Evolutionary conservation across 2,329 filamentous ascomycete genomes (phyloP), one percentile per base, ranked within the genome.

Genomic region (Pseudocercospora musae): DNA sequence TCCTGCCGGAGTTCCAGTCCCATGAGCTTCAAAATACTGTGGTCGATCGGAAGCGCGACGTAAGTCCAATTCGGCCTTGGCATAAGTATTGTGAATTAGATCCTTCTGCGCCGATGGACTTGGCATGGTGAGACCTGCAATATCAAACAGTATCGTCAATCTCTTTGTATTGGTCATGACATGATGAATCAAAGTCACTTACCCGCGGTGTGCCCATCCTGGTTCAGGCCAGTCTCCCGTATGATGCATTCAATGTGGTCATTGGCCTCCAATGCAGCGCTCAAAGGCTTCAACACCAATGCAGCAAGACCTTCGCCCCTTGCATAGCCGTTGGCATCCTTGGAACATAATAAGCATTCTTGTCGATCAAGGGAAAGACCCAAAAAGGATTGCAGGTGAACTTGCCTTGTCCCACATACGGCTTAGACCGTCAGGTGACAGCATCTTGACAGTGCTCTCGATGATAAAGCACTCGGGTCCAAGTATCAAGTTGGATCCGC

Each of bases 251-350:
- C 75, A 25, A 84, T 78, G 2, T 75, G 67, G 62, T 83, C 80
- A 0, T 77, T 77, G 66, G 82, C 78, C 0, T 61, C 71, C 3
- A 87, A 59, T 0, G 85, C 85, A 1, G 77, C 70, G 4, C 69
- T 72, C 0, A 87, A 68, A 0, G 70, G 74, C 69, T 87, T 87
- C 0, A 88, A 65, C 0, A 86, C 71, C 0, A 87, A 64, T 0
- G 76, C 73, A 1, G 79, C 78, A 9, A 84, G 71, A 0, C 83
- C 84, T 56, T 87, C 85, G n/a, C 82, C 82, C 0, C 83, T 77
- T 23, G 76, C 81, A 70, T 78, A 83, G 5, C 82, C 83, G 65
- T 83, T 73, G 0, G 81, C 83, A n/a, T n/a, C n/a, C n/a, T n/a
- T n/a, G n/a, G n/a, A n/a, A n/a, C n/a, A n/a, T n/a, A n/a, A n/a